Base-by-base conservation (phyloP, 257 asterid species). In the Ophiorrhiza pumila region DNA sequence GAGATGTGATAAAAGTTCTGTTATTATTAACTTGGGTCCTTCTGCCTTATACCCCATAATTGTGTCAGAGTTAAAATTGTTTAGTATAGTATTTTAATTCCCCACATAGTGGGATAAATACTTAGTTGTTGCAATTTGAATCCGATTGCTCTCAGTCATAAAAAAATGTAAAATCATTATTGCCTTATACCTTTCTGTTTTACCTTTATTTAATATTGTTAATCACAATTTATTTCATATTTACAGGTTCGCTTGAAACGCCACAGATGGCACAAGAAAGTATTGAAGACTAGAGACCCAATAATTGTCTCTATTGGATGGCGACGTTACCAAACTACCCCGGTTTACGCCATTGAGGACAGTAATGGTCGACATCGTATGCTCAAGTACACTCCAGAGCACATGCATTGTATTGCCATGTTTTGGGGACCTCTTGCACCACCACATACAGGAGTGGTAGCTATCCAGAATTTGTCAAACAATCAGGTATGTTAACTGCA, bases 401-500 rank as follows among this genome's bases (percentile, higher is more conserved):
- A 94, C 77, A 94, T 94, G 99, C 99, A 94, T 80, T 94, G 99
- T 80, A 85, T 94, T 85, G 99, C 99, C 77, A 86, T 90, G 97
- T 90, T 94, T 80, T 94, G 98, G 97, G 99, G 99, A 42, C 97
- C 98, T 74, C 97, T 94, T 72, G 99, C 97, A 63, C 98, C 99
- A 53, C 97, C 98, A 55, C 89, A 83, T 68, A 84, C 99, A 46
- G 98, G 99, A 37, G 90, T 91, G 79, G 90, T 94, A 57, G 97
- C 99, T 61, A 87, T 95, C 65, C 99, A 90, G 82, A 90, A 80
- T 82, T 86, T 95, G 71, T 87, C 99, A 39, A 94, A 85, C 85
- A 90, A 84, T 82, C 97, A 90, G 95, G 99, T 94, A 75, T 62
- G 57, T 8, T 53, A 10, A 15, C 32, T 7, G 20, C 29, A 22